Evolutionary conservation across 352 stramenopile species (phyloP), one percentile per base, ranked within the genome.

Genomic region (Globisporangium irregulare): DNA sequence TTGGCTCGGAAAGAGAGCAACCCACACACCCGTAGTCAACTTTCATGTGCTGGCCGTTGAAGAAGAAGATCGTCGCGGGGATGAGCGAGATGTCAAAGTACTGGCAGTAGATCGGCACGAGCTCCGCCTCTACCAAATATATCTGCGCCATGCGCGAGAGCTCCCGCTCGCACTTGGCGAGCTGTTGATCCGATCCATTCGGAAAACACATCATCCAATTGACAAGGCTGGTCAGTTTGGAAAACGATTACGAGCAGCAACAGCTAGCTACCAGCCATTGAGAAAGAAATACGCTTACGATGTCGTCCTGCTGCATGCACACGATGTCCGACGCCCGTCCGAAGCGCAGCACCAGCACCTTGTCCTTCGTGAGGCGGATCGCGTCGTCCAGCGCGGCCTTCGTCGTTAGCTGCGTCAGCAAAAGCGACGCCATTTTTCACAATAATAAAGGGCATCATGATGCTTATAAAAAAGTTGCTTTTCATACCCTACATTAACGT

Each of bases 51-150:
- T 92, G 86, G 2, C 80, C 84, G 67, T 96, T 96, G 70, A 93
- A 88, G 63, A 95, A 96, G 73, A 96, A 96, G 55, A 96, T 75
- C 0, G 85, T 96, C 36, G 87, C 87, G 2, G 89, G 89, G 56
- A 96, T 87, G 25, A 96, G 76, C n/a, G 85, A 83, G 36, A 96
- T 93, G 66, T 96, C 89, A 71, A 96, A 94, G 72, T 96, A 96
- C 71, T 96, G 86, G 51, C 80, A 89, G 72, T 96, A 96, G 48
- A 96, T 81, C 15, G 87, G 82, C 34, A 91, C 62, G 22, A 76
- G 56, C 15, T 95, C 87, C 29, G 81, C 84, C 68, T 96, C 89
- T 32, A 95, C 77, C 2, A 91, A 63, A 69, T 74, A 92, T 36
- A 96, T 75, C 29, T 79, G 73, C 46, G 87, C 89, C 87, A 96